Evolutionary conservation across 2,329 filamentous ascomycete genomes (phyloP).

Genomic region (Simplicillium aogashimaense): DNA sequence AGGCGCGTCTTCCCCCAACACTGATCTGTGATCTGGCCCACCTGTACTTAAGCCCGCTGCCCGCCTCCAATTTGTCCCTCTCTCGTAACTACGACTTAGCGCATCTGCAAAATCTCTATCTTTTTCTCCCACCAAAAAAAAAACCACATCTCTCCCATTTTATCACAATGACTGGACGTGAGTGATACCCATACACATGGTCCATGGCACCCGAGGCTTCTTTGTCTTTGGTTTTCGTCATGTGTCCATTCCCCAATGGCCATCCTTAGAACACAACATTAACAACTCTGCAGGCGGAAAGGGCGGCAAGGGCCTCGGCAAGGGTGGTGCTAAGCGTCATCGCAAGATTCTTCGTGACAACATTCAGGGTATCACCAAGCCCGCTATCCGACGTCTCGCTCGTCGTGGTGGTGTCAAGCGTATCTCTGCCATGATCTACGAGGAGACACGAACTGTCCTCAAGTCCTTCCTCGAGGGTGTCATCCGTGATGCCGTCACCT

Average conservation of each 20-base stretch:
- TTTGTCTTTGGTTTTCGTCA: background rate
- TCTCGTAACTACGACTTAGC: slow-evolving; percentile 7
- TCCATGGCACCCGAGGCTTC: background rate
- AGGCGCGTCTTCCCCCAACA: slow-evolving; percentile 9
- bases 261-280: slow-evolving; percentile 1
- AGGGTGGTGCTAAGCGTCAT: slow-evolving; percentile 97
- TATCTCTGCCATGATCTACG: slow-evolving; percentile 88
- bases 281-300: slow-evolving; percentile 59
- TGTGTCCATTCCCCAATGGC: background rate
- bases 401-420: slow-evolving; percentile 99
- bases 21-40: slow-evolving; percentile 27
- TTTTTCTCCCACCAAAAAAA: slow-evolving; percentile 6
- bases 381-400: slow-evolving; percentile 94
- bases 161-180: slow-evolving; percentile 19
- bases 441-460: slow-evolving; percentile 59
- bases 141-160: slow-evolving; percentile 6
- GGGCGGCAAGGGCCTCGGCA: slow-evolving; percentile 95
- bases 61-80: slow-evolving; percentile 16
- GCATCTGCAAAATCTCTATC: slow-evolving; percentile 1
- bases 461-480: slow-evolving; percentile 61
- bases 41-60: slow-evolving; percentile 26
- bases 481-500: slow-evolving; percentile 60
- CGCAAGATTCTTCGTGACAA: slow-evolving; percentile 99
- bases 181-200: slow-evolving; percentile 9
- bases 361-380: slow-evolving; percentile 99